Percentiles rank a stretch among this genome's conserved stretches.
These are phyloP conservation scores for Dovyalis caffra DNA, from an alignment of 345 rosid species.

Conservation along the genomic window DNA sequence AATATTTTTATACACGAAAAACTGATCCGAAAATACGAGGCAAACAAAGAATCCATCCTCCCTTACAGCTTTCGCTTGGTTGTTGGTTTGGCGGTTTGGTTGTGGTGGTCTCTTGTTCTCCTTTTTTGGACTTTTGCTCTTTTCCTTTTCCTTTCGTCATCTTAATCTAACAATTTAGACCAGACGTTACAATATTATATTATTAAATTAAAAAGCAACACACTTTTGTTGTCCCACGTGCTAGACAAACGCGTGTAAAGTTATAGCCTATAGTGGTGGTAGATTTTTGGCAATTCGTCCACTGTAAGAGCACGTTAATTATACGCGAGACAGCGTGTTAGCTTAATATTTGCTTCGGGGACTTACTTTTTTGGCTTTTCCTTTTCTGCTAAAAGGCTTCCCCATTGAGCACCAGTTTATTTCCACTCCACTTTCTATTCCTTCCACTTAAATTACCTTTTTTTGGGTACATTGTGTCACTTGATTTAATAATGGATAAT, in stretches of 20 bases:
- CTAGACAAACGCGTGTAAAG: background rate
- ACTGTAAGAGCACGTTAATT: background rate
- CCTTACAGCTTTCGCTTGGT: background rate
- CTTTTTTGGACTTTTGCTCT: background rate
- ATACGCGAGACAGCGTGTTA: background rate
- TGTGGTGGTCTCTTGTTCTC: background rate
- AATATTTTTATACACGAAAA: too few species aligned
- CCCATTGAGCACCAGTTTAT: background rate
- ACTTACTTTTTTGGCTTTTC: background rate
- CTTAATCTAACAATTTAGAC: slow-evolving; percentile 24
- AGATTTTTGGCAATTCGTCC: slow-evolving; percentile 1
- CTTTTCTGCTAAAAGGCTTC: slow-evolving; percentile 17
- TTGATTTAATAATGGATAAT: too few species aligned
- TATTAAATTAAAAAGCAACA: background rate
- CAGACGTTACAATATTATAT: slow-evolving; percentile 9
- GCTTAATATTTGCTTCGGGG: background rate
- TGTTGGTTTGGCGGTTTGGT: background rate
- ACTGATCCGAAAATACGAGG: too few species aligned
- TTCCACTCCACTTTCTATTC: background rate
- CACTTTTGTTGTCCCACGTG: background rate
- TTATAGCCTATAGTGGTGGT: slow-evolving; percentile 11
- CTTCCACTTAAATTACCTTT: slow-evolving; percentile 19
- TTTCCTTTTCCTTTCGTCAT: slow-evolving; percentile 6
- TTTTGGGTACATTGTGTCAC: too few species aligned
- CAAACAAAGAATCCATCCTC: background rate